phyloP scores from a whole-genome alignment of 768 basidiomycete species.

The Chalciporus pseudorubinellus region DNA sequence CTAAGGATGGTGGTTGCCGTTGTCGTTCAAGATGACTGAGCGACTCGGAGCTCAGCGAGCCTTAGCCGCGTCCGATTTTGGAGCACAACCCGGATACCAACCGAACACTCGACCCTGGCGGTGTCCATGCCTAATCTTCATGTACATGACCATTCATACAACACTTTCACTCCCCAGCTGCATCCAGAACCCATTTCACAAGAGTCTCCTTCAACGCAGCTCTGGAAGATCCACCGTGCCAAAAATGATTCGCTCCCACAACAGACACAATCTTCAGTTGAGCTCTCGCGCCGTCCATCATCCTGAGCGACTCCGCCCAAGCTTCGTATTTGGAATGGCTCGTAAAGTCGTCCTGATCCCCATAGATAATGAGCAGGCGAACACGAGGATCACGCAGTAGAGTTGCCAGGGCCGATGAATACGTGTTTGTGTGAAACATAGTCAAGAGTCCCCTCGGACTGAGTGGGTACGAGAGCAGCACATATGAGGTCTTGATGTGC shows the following conservation, averaged over 20 bases:
- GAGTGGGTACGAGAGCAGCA: constrained; percentile 76
- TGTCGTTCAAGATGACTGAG: constrained; percentile 15
- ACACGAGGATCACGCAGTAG: constrained; percentile 46
- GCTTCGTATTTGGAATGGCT: constrained; percentile 47
- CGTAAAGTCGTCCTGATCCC: constrained; percentile 74
- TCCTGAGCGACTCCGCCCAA: constrained; percentile 48
- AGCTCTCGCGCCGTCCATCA: constrained; percentile 21
- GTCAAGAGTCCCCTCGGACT: constrained; percentile 67
- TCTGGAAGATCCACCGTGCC: constrained; percentile 41
- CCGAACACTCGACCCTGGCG: constrained; percentile 9
- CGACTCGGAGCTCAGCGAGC: no score
- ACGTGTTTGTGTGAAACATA: constrained; percentile 57
- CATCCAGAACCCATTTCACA: constrained; percentile 19
- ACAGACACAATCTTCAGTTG: constrained; percentile 38
- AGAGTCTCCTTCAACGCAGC: constrained; percentile 19
- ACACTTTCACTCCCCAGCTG: neutral
- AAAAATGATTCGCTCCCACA: constrained; percentile 62
- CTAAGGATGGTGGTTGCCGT: constrained; percentile 29
- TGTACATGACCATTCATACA: neutral
- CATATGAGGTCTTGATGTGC: constrained; percentile 56
- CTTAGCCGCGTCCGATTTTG: constrained; percentile 15
- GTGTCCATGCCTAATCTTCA: neutral
- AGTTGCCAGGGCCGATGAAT: constrained; percentile 48
- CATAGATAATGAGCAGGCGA: constrained; percentile 62
- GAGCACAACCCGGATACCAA: constrained; percentile 1